A percentile compares a stretch with the other conserved stretches of the same genome.
phyloP scores from a whole-genome alignment of 1,284 basidiomycete species.

The Hortiboletus rubellus region DNA sequence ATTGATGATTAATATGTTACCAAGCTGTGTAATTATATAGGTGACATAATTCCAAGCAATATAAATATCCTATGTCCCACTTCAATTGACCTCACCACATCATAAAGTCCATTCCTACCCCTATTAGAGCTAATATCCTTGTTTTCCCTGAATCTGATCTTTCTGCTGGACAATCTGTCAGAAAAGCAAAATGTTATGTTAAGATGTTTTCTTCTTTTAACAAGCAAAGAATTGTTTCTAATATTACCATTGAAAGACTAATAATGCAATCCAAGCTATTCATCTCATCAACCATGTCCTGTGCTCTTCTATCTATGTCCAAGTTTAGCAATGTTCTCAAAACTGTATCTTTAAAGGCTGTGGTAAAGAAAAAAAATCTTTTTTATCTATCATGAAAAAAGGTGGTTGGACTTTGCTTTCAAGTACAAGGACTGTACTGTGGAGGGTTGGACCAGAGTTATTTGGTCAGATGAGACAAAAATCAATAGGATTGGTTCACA shows the following conservation, averaged over 20 bases:
- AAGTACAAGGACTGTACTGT: not conserved
- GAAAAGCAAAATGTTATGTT: slow-evolving; percentile 1
- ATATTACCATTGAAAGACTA: not conserved
- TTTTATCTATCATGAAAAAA: not conserved
- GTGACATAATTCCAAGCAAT: too few species aligned
- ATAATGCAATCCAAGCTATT: not conserved
- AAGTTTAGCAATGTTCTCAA: too few species aligned
- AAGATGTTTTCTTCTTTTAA: not conserved
- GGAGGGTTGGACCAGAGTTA: not conserved
- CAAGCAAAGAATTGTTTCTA: not conserved
- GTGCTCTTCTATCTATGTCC: too few species aligned
- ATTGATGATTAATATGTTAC: too few species aligned
- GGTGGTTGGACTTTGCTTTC: not conserved
- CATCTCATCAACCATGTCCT: not conserved
- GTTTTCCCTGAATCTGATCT: not conserved
- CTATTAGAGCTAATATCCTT: not conserved
- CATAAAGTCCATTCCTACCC: too few species aligned
- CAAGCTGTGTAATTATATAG: too few species aligned
- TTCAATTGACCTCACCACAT: too few species aligned
- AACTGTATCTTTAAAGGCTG: too few species aligned
- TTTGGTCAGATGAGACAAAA: too few species aligned
- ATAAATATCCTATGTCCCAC: too few species aligned
- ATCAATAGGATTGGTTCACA: slow-evolving; percentile 4
- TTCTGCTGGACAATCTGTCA: not conserved
- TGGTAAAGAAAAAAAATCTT: not conserved